Evolutionary conservation across 371 early-diverging fungal species (phyloP).

Genomic region (Nematocida sp.): DNA sequence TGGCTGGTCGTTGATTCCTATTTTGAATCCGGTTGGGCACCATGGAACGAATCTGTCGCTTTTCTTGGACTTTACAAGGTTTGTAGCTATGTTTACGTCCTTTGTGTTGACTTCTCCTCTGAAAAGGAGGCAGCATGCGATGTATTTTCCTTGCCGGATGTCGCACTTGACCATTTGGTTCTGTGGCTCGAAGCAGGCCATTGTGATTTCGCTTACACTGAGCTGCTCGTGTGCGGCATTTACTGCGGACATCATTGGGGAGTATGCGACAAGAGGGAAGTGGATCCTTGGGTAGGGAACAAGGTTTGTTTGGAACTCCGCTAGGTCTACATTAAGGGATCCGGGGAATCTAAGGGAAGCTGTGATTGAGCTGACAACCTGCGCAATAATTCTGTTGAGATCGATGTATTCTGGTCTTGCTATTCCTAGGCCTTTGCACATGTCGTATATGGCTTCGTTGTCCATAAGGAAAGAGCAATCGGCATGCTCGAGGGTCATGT

Average conservation of each 20-base stretch:
- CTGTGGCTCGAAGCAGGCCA: slow-evolving; percentile 82
- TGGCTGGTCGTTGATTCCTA: slow-evolving; percentile 82
- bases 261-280: slow-evolving; percentile 86
- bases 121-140: slow-evolving; percentile 86
- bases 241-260: slow-evolving; percentile 79
- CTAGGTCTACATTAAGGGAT: slow-evolving; percentile 85
- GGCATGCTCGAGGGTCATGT: slow-evolving; percentile 85
- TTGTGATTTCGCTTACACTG: slow-evolving; percentile 79
- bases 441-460: slow-evolving; percentile 87
- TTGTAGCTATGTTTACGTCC: slow-evolving; percentile 80
- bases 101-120: slow-evolving; percentile 77
- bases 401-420: slow-evolving; percentile 90
- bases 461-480: slow-evolving; percentile 98
- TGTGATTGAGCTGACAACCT: slow-evolving; percentile 97
- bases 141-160: slow-evolving; percentile 81
- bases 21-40: slow-evolving; percentile 94
- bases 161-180: slow-evolving; percentile 94
- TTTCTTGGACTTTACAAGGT: slow-evolving; percentile 79
- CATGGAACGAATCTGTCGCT: slow-evolving; percentile 90
- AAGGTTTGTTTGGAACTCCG: slow-evolving; percentile 90
- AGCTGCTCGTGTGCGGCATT: slow-evolving; percentile 85
- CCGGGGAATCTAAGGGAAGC: slow-evolving; percentile 91
- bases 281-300: slow-evolving; percentile 88
- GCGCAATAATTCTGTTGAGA: slow-evolving; percentile 95
- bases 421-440: slow-evolving; percentile 95